These are phyloP conservation scores for Multifurca ochricompacta DNA, from an alignment of 768 basidiomycete species.

Conservation along the genomic window DNA sequence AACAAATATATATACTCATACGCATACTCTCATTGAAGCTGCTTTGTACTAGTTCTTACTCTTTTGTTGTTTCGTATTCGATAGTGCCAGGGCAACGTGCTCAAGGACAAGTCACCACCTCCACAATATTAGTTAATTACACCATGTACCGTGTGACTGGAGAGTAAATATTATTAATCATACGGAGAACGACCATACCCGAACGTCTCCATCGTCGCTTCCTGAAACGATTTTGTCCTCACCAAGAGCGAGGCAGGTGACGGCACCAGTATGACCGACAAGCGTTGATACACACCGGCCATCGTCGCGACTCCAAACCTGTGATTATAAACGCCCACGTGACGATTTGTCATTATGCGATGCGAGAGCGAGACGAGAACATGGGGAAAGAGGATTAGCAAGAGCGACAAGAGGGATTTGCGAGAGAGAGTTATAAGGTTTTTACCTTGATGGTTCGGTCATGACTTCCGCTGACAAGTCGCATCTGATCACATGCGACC, in stretches of 20 bases:
- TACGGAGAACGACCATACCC: conserved; percentile 51
- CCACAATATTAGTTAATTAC: too few species aligned
- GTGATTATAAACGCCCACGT: not conserved
- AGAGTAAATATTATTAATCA: not conserved
- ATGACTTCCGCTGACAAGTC: conserved; percentile 89
- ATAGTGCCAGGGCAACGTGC: too few species aligned
- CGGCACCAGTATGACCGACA: conserved; percentile 90
- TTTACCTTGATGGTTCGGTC: conserved; percentile 93
- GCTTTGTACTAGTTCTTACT: too few species aligned
- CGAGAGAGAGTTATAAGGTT: conserved; percentile 6
- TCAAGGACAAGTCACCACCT: too few species aligned
- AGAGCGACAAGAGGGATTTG: too few species aligned
- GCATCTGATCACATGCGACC: conserved; percentile 84
- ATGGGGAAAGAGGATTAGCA: too few species aligned
- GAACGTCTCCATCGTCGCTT: conserved; percentile 84
- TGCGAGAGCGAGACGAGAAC: too few species aligned
- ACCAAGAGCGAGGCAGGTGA: conserved; percentile 81
- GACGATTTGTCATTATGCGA: not conserved
- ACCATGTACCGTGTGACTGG: not conserved
- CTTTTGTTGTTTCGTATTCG: too few species aligned
- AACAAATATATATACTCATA: too few species aligned
- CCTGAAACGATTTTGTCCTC: conserved; percentile 98
- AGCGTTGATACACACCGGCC: conserved; percentile 82
- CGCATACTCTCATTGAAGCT: too few species aligned
- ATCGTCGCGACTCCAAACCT: conserved; percentile 94